These are phyloP conservation scores for Lasiodiplodia theobromae DNA, from an alignment of 2,329 filamentous ascomycete species.

Conservation along the genomic window DNA sequence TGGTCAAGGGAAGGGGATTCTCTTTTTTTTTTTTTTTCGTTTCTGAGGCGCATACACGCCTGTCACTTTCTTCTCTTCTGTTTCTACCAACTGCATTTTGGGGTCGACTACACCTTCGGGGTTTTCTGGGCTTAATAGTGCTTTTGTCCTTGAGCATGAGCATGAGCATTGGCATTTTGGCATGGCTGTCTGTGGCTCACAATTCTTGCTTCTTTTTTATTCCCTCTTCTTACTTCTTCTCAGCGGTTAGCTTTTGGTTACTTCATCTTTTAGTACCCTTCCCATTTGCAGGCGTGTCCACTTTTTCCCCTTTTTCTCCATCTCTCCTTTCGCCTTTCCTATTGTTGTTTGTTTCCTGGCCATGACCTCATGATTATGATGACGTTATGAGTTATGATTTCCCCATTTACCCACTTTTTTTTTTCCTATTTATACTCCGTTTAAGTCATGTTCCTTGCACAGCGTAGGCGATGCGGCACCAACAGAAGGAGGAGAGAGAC, in stretches of 20 bases:
- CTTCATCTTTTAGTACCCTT: neutral
- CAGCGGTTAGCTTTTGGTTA: neutral
- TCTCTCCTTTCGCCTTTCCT: neutral
- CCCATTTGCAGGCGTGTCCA: neutral
- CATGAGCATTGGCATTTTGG: neutral
- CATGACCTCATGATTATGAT: conserved; percentile 13
- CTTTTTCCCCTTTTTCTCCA: neutral
- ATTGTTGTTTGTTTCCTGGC: neutral
- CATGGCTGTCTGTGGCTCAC: neutral
- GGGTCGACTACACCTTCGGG: too few species aligned
- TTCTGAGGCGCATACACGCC: neutral
- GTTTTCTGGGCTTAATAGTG: too few species aligned
- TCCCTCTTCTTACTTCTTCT: neutral
- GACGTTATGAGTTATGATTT: conserved; percentile 8
- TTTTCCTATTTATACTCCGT: neutral
- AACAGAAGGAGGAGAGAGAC: neutral
- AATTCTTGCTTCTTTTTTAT: neutral
- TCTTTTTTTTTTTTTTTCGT: neutral
- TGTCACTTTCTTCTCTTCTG: too few species aligned
- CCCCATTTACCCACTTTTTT: too few species aligned
- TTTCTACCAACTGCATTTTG: too few species aligned
- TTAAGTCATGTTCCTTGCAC: neutral
- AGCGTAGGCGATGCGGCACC: neutral
- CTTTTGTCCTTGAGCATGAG: neutral
- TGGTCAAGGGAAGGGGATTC: neutral